Base-by-base conservation (phyloP, 148 eudicot genomes). In the Chenopodium formosanum region DNA sequence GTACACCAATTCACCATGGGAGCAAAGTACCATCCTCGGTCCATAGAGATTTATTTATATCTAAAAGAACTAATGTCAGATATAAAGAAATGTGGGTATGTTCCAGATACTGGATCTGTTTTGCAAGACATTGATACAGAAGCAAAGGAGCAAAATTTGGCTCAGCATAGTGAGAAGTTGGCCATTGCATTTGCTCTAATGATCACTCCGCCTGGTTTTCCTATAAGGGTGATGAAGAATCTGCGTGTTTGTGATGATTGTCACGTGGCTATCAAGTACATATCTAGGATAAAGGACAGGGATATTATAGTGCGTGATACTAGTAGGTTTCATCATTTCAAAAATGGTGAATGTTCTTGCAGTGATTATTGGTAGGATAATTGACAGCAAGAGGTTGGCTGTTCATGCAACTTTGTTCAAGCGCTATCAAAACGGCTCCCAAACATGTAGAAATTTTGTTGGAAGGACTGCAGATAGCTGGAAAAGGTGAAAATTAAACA, bases 221-320 rank as follows among this genome's bases (percentile, higher is more conserved):
- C 94, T 4, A 90, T 94, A n/a, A 87, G 95, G 85, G 86, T 93
- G 63, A 94, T 94, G 95, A 94, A 94, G 88, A 94, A 94, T 78
- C 77, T 94, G 86, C 89, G 95, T 3, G 88, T 94, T 44, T 94
- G 98, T 32, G 68, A 84, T 52, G 98, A 94, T 83, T 94, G 97
- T 72, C 98, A 94, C 85, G 86, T 67, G 14, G 95, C 92, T 44
- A 87, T 94, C 58, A 93, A 94, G 87, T 85, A 88, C 78, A 90
- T 93, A 84, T 93, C 97, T 8, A 79, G 85, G 80, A 76, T 91
- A 12, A 93, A 86, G 79, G 86, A 84, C 37, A 80, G 97, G 72
- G 95, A 90, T 77, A 94, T 94, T 70, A 78, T 93, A 50, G 88
- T 94, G n/a, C 89, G 97, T 34, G 98, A 94, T 83, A 81, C 91